A percentile compares a stretch with the other conserved stretches of the same genome.
These are phyloP conservation scores for Cyclostephanos tholiformis DNA, from an alignment of 108 stramenopile genomes.

Conservation along the genomic window DNA sequence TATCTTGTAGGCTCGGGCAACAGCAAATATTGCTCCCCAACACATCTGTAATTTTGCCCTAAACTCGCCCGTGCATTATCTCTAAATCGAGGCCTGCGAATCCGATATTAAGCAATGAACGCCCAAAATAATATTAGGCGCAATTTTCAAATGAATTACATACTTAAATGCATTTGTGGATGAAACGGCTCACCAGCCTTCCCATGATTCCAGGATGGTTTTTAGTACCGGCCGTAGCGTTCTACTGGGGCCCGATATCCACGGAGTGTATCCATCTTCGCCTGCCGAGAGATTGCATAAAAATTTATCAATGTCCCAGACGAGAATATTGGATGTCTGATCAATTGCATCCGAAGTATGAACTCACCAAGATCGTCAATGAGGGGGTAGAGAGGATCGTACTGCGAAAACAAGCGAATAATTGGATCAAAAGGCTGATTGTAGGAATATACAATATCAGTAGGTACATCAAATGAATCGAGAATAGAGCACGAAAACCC, in stretches of 20 bases:
- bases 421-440: constrained; percentile 90
- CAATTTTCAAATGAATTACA: background rate
- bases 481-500: constrained; percentile 58
- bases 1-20: constrained; percentile 77
- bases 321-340: background rate
- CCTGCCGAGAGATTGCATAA: constrained; percentile 5
- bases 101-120: background rate
- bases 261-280: constrained; percentile 69
- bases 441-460: constrained; percentile 66
- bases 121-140: background rate
- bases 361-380: constrained; percentile 75
- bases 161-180: background rate
- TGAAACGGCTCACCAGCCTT: constrained; percentile 60
- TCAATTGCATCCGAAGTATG: background rate
- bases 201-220: constrained; percentile 71
- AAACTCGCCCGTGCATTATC: constrained; percentile 54
- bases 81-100: constrained; percentile 62
- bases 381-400: constrained; percentile 85
- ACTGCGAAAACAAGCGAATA: constrained; percentile 58
- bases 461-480: constrained; percentile 59
- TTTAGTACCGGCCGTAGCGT: constrained; percentile 72
- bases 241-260: constrained; percentile 71
- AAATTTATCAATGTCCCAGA: background rate
- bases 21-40: constrained; percentile 71
- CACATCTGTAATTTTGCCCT: constrained; percentile 56